A percentile compares a stretch with the other conserved stretches of the same genome.
phyloP scores from a whole-genome alignment of 2,329 filamentous ascomycete genomes.

The Fonsecaea pedrosoi region DNA sequence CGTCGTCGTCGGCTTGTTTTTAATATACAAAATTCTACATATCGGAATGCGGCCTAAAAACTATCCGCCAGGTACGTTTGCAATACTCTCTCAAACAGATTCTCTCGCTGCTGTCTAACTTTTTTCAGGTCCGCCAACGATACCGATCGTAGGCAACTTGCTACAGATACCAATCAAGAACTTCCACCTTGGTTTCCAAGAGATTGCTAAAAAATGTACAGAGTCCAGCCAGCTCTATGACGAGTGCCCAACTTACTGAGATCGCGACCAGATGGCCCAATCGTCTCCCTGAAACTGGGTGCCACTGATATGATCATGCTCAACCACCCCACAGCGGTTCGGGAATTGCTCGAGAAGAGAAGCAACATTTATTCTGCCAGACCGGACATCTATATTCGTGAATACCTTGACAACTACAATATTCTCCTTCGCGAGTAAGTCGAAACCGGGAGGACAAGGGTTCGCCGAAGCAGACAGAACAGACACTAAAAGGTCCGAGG shows the following conservation, averaged over 20 bases:
- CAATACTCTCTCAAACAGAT: background rate
- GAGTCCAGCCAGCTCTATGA: background rate
- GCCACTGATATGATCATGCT: conserved; percentile 3
- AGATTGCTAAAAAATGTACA: background rate
- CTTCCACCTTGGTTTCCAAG: conserved; percentile 3
- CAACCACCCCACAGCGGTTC: background rate
- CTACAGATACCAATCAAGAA: background rate
- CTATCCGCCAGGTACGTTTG: conserved; percentile 5
- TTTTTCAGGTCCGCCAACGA: background rate
- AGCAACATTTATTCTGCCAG: conserved; percentile 2
- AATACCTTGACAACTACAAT: conserved; percentile 1
- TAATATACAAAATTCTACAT: background rate
- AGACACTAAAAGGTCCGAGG: background rate
- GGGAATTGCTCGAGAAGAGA: conserved; percentile 12
- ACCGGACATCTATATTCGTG: conserved; percentile 4
- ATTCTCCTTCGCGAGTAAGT: background rate
- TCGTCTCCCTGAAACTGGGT: conserved; percentile 8
- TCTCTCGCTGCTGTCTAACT: too few species aligned
- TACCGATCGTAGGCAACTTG: conserved; percentile 6
- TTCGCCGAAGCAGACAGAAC: background rate
- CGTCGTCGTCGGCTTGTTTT: background rate
- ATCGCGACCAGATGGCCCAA: conserved; percentile 8
- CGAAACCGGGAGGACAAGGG: background rate
- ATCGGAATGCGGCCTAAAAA: conserved; percentile 1
- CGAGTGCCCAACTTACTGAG: background rate